Conservation (phyloP, 371 early-diverging fungal genomes). For the Capillidium rhysosporum region DNA sequence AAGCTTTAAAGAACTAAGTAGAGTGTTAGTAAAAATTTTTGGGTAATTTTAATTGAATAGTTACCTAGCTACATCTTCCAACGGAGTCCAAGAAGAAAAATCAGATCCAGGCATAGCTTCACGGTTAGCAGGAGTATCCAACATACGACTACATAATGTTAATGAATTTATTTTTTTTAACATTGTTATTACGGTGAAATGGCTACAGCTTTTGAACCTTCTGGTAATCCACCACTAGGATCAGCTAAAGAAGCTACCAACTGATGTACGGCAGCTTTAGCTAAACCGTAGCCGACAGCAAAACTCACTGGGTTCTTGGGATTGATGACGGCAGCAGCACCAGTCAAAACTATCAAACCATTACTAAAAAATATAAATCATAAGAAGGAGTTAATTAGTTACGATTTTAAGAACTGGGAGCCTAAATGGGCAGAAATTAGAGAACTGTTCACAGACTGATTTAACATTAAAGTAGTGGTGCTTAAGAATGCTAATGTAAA, state of each 20-base stretch:
- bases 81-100: conserved; percentile 74
- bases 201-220: conserved; percentile 40
- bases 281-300: conserved; percentile 85
- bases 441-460: conserved; percentile 67
- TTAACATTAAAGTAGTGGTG: conserved; percentile 46
- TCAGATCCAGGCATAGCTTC: conserved; percentile 76
- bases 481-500: conserved; percentile 35
- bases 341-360: conserved; percentile 67
- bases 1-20: conserved; percentile 21
- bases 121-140: conserved; percentile 91
- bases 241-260: conserved; percentile 58
- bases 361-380: conserved; percentile 28
- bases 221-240: conserved; percentile 54
- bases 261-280: conserved; percentile 89
- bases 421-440: conserved; percentile 65
- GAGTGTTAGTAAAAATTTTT: background rate
- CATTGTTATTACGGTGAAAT: conserved; percentile 44
- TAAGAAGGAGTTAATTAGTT: conserved; percentile 10
- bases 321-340: conserved; percentile 48
- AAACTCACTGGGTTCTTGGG: conserved; percentile 33
- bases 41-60: background rate
- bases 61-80: conserved; percentile 48
- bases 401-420: conserved; percentile 50
- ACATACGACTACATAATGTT: conserved; percentile 39
- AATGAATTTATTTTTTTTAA: too few relatives aligned